A percentile compares a stretch with the other conserved stretches of the same genome.
Evolutionary conservation across 2,329 filamentous ascomycete species (phyloP).

Genomic region (Trichophaea hybrida): DNA sequence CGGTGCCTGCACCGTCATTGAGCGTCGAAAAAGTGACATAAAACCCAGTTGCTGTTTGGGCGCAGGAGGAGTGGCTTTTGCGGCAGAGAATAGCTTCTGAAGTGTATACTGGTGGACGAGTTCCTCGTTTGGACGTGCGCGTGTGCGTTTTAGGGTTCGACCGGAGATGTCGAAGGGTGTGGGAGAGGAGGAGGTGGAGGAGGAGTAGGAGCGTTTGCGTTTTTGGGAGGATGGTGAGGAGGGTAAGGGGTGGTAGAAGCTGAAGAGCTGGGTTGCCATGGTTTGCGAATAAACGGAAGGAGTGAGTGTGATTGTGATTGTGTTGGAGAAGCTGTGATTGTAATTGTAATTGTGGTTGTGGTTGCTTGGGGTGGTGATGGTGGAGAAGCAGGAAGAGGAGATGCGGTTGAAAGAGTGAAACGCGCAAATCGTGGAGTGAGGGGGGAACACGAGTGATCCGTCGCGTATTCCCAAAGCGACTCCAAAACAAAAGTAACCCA

Average conservation of each 20-base stretch:
- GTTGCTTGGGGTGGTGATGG: neutral
- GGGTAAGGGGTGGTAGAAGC: neutral
- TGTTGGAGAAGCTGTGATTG: neutral
- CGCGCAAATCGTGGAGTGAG: neutral
- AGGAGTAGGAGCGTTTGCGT: neutral
- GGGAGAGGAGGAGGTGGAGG: neutral
- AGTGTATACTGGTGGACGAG: constrained; percentile 22
- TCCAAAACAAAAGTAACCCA: neutral
- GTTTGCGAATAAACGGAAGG: neutral
- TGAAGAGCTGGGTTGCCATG: neutral
- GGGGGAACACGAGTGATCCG: neutral
- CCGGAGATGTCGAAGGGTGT: neutral
- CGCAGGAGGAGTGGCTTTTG: constrained; percentile 10
- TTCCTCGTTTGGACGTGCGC: constrained; percentile 4
- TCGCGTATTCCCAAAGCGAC: neutral
- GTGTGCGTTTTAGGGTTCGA: constrained; percentile 1
- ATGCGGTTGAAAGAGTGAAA: too few relatives aligned
- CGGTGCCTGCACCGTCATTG: constrained; percentile 3
- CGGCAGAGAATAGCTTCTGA: constrained; percentile 25
- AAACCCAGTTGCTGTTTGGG: constrained; percentile 8
- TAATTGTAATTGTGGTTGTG: neutral
- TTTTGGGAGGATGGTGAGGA: neutral
- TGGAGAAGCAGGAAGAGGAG: neutral
- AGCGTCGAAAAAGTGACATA: constrained; percentile 8
- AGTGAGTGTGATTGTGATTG: neutral